Percentiles rank a stretch among this genome's conserved stretches.
phyloP scores from a whole-genome alignment of 2,329 filamentous ascomycete genomes.

The Gaeumannomyces sp. region DNA sequence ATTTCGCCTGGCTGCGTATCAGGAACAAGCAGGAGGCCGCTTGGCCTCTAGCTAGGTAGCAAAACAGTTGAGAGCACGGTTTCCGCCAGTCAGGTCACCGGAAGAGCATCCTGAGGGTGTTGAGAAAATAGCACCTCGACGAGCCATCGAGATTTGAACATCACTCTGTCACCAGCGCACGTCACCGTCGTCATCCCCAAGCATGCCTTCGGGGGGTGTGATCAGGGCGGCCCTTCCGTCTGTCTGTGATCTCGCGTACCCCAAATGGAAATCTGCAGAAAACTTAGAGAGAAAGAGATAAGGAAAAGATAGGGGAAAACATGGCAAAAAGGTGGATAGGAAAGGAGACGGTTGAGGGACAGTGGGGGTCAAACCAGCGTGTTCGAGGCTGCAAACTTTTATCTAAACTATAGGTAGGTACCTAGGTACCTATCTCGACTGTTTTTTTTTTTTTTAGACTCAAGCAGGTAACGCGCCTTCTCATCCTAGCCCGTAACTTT shows the following conservation, averaged over 20 bases:
- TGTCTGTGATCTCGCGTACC: too few relatives aligned
- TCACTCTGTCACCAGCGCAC: background rate
- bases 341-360: too few relatives aligned
- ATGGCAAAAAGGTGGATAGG: too few relatives aligned
- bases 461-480: background rate
- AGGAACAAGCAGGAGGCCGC: too few relatives aligned
- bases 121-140: background rate
- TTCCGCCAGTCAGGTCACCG: background rate
- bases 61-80: background rate
- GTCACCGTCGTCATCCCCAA: background rate
- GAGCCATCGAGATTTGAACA: background rate
- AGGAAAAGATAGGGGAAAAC: too few relatives aligned
- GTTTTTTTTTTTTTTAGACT: background rate
- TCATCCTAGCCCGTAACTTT: background rate
- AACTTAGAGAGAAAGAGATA: too few relatives aligned
- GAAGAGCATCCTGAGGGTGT: background rate
- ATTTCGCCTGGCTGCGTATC: background rate
- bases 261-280: too few relatives aligned
- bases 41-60: too few relatives aligned
- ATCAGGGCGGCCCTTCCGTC: background rate
- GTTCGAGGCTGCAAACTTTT: too few relatives aligned
- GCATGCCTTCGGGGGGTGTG: background rate
- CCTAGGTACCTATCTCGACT: too few relatives aligned
- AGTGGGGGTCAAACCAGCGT: too few relatives aligned
- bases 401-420: too few relatives aligned